phyloP scores from a whole-genome alignment of 176 grass and related monocot genomes.

The Leersia perrieri region DNA sequence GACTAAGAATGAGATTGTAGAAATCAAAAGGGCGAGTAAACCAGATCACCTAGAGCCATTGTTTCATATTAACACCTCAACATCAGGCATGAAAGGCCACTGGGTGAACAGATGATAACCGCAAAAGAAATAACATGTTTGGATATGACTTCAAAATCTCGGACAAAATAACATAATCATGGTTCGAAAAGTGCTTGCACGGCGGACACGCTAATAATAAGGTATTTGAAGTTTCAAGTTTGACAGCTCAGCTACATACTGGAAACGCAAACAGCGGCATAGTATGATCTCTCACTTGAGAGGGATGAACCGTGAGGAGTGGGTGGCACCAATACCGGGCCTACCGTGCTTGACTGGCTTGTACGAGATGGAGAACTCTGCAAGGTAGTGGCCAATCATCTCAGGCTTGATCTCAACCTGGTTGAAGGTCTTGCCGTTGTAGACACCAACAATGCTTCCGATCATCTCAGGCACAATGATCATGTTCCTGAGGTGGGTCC shows the following conservation, averaged over 20 bases:
- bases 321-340: slow-evolving; percentile 76
- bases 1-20: too few relatives aligned
- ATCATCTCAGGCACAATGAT: slow-evolving; percentile 85
- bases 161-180: not conserved
- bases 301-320: slow-evolving; percentile 78
- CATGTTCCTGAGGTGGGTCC: slow-evolving; percentile 79
- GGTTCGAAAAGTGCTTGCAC: not conserved
- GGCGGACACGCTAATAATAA: not conserved
- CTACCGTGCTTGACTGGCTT: slow-evolving; percentile 89
- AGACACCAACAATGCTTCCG: slow-evolving; percentile 53
- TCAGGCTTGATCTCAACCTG: slow-evolving; percentile 74
- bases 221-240: not conserved
- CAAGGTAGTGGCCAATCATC: slow-evolving; percentile 84
- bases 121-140: not conserved
- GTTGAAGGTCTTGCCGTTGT: slow-evolving; percentile 74
- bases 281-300: slow-evolving; percentile 53
- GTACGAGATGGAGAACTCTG: slow-evolving; percentile 72
- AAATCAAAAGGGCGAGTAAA: too few relatives aligned
- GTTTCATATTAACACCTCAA: not conserved
- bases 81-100: not conserved
- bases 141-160: not conserved
- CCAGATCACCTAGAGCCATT: too few relatives aligned
- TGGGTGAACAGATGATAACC: not conserved
- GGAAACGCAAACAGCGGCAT: not conserved
- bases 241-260: slow-evolving; percentile 23